These are phyloP conservation scores for Pseudozyma sp. DNA, from an alignment of 1,284 basidiomycete genomes.

Conservation along the genomic window DNA sequence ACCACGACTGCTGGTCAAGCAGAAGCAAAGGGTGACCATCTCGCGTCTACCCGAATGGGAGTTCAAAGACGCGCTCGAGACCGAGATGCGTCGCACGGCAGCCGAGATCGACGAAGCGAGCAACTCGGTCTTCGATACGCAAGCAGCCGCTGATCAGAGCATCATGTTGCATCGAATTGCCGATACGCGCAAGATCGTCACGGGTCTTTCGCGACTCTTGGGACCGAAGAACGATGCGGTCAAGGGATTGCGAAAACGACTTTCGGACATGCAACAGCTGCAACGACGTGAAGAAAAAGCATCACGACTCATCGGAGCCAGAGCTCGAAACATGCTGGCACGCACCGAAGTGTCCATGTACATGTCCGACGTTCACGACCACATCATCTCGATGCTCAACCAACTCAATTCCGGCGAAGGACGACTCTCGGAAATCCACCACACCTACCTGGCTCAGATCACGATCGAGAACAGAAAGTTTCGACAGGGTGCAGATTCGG, in stretches of 20 bases:
- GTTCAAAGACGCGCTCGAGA: conserved; percentile 45
- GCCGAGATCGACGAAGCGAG: conserved; percentile 51
- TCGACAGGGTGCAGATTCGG: conserved; percentile 42
- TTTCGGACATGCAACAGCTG: conserved; percentile 69
- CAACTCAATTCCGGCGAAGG: conserved; percentile 89
- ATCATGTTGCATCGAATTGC: conserved; percentile 79
- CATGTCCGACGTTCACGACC: conserved; percentile 93
- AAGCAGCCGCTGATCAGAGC: conserved; percentile 63
- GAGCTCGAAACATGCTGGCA: conserved; percentile 37
- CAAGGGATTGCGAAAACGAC: conserved; percentile 81
- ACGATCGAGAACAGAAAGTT: conserved; percentile 73
- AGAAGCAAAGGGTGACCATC: conserved; percentile 49
- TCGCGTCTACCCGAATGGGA: conserved; percentile 44
- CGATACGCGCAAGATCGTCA: conserved; percentile 82
- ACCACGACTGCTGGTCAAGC: conserved; percentile 35
- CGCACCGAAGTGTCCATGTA: conserved; percentile 74
- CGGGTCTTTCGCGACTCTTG: conserved; percentile 81
- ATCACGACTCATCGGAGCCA: conserved; percentile 33
- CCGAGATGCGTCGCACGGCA: conserved; percentile 50
- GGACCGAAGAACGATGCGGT: conserved; percentile 86
- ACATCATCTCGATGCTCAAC: conserved; percentile 87
- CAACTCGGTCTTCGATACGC: conserved; percentile 53
- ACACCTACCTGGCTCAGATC: conserved; percentile 83
- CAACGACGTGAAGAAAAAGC: conserved; percentile 44
- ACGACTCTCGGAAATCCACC: conserved; percentile 86